Evolutionary conservation across 2,329 filamentous ascomycete genomes (phyloP).

Genomic region (Cadophora sp.): DNA sequence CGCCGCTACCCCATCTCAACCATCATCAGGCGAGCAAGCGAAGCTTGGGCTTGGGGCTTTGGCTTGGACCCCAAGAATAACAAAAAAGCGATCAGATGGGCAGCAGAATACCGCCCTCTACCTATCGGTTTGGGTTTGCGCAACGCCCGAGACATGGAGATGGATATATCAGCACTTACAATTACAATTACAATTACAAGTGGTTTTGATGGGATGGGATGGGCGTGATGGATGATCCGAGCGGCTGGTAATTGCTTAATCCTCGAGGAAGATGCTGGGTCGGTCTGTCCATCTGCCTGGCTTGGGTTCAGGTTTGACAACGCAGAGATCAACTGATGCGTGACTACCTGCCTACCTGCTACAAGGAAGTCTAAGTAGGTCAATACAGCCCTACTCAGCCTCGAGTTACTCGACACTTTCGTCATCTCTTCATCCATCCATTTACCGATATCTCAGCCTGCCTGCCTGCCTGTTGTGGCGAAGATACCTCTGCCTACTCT

Average conservation of each 20-base stretch:
- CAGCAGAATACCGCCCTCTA: not conserved
- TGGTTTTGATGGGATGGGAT: not conserved
- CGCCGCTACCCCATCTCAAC: slow-evolving; percentile 11
- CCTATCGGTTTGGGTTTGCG: not conserved
- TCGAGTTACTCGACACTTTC: not conserved
- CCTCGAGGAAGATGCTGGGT: too few relatives aligned
- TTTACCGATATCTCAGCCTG: not conserved
- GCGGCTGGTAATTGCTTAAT: slow-evolving; percentile 1
- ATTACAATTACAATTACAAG: not conserved
- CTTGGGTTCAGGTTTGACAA: not conserved
- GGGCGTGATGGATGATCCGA: not conserved
- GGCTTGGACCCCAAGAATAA: not conserved
- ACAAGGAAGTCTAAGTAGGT: too few relatives aligned
- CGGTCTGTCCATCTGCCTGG: too few relatives aligned
- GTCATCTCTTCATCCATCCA: not conserved
- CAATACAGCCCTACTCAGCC: not conserved
- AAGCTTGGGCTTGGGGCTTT: not conserved
- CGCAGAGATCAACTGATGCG: slow-evolving; percentile 16
- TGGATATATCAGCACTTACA: not conserved
- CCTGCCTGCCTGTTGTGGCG: not conserved
- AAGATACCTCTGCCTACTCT: not conserved
- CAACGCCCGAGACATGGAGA: slow-evolving; percentile 3
- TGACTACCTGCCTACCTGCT: not conserved
- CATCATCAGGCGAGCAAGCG: slow-evolving; percentile 12
- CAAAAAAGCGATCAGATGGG: slow-evolving; percentile 5